Percentiles rank a stretch among this genome's conserved stretches.
Evolutionary conservation across 2,329 filamentous ascomycete genomes (phyloP).

Genomic region (Penicillium expansum): DNA sequence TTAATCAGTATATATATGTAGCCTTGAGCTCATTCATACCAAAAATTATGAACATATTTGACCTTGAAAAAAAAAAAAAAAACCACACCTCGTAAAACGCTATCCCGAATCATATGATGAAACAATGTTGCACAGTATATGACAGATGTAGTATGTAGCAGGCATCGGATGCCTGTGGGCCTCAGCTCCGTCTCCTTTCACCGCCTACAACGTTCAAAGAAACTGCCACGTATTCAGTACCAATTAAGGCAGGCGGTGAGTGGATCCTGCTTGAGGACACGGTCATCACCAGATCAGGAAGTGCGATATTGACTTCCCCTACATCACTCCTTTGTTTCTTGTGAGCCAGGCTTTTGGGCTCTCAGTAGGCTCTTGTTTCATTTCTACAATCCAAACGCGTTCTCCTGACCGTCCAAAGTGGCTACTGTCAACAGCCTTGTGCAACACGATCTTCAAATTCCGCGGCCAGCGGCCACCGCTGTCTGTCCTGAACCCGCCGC

Average conservation of each 20-base stretch:
- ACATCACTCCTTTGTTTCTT: slow-evolving; percentile 25
- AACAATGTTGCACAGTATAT: neutral
- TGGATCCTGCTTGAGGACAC: slow-evolving; percentile 34
- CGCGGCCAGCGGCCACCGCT: slow-evolving; percentile 33
- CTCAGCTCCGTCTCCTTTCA: slow-evolving; percentile 7
- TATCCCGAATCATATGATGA: neutral
- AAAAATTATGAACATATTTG: neutral
- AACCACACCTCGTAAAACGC: no score
- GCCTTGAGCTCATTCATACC: slow-evolving; percentile 8
- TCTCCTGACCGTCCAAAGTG: slow-evolving; percentile 10
- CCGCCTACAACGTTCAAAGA: slow-evolving; percentile 15
- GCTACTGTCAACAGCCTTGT: slow-evolving; percentile 18
- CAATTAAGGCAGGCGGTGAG: slow-evolving; percentile 30
- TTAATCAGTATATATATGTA: slow-evolving; percentile 2
- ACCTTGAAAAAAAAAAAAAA: neutral
- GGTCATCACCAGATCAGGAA: slow-evolving; percentile 38
- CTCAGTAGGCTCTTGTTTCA: slow-evolving; percentile 1
- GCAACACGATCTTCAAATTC: slow-evolving; percentile 26
- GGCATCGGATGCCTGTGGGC: neutral
- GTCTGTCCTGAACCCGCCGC: slow-evolving; percentile 32
- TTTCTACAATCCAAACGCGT: neutral
- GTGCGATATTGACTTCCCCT: slow-evolving; percentile 26
- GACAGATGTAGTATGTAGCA: neutral
- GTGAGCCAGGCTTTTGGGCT: slow-evolving; percentile 13
- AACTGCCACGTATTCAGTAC: slow-evolving; percentile 6